phyloP scores from a whole-genome alignment of 2,329 filamentous ascomycete genomes.

The Apiospora koreana region DNA sequence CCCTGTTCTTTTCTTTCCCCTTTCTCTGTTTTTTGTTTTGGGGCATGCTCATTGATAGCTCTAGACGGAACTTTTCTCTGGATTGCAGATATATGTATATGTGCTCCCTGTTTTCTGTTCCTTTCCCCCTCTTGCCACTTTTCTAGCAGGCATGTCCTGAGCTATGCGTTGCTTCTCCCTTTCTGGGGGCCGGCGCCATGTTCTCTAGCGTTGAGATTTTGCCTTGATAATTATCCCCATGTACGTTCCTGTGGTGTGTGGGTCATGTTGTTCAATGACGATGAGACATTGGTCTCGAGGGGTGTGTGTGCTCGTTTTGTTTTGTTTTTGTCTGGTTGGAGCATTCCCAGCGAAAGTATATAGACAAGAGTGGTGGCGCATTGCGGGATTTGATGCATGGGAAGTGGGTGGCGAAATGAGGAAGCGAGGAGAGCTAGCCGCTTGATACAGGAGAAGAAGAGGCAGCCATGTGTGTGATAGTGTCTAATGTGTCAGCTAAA shows the following conservation, averaged over 20 bases:
- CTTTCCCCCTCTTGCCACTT: not conserved
- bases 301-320: not conserved
- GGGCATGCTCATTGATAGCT: not conserved
- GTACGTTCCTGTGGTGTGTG: not conserved
- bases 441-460: not conserved
- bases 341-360: not conserved
- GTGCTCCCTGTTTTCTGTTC: not conserved
- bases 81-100: not conserved
- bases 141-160: not conserved
- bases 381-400: not conserved
- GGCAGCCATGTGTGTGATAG: not conserved
- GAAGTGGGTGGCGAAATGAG: not conserved
- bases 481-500: conserved; percentile 6
- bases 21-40: not conserved
- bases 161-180: not conserved
- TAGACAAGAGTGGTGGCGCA: not conserved
- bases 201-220: not conserved
- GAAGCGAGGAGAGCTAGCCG: not conserved
- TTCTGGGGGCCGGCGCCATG: not conserved
- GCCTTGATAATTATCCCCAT: not conserved
- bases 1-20: not conserved
- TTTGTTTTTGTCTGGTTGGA: not conserved
- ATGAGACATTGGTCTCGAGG: not conserved
- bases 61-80: not conserved
- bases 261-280: not conserved